Evolutionary conservation across 371 early-diverging fungal genomes (phyloP).

Genomic region (Apophysomyces variabilis): DNA sequence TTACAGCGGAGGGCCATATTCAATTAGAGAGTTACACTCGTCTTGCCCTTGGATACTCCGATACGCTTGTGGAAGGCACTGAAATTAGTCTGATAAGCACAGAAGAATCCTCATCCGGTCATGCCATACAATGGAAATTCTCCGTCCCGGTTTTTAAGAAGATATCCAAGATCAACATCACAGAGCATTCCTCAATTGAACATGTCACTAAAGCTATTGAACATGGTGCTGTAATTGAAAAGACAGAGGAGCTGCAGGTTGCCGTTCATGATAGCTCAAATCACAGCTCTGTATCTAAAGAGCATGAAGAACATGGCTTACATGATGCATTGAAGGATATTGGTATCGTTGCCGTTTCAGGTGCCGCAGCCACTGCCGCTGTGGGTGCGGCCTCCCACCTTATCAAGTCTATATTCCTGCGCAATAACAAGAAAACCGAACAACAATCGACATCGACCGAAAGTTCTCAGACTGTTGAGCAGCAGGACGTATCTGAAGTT

Average conservation of each 20-base stretch:
- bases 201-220: slow-evolving; percentile 26
- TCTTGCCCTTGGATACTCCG: slow-evolving; percentile 30
- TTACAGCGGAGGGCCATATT: slow-evolving; percentile 44
- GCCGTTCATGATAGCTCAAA: slow-evolving; percentile 24
- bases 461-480: neutral
- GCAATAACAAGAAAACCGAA: neutral
- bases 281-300: slow-evolving; percentile 2
- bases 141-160: slow-evolving; percentile 44
- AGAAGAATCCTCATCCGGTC: slow-evolving; percentile 8
- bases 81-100: slow-evolving; percentile 16
- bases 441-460: no score
- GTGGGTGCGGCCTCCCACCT: neutral
- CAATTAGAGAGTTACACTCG: slow-evolving; percentile 36
- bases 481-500: neutral
- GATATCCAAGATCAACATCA: slow-evolving; percentile 4
- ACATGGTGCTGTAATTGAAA: slow-evolving; percentile 27
- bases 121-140: slow-evolving; percentile 43
- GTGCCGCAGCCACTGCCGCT: slow-evolving; percentile 1
- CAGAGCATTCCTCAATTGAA: neutral
- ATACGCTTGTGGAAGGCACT: slow-evolving; percentile 23
- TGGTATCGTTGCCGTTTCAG: slow-evolving; percentile 14
- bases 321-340: slow-evolving; percentile 3
- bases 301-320: slow-evolving; percentile 26
- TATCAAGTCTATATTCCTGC: neutral
- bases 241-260: neutral